A percentile compares a stretch with the other conserved stretches of the same genome.
Evolutionary conservation across 208 protist species (phyloP).

Genomic region (Leishmania tarentolae): DNA sequence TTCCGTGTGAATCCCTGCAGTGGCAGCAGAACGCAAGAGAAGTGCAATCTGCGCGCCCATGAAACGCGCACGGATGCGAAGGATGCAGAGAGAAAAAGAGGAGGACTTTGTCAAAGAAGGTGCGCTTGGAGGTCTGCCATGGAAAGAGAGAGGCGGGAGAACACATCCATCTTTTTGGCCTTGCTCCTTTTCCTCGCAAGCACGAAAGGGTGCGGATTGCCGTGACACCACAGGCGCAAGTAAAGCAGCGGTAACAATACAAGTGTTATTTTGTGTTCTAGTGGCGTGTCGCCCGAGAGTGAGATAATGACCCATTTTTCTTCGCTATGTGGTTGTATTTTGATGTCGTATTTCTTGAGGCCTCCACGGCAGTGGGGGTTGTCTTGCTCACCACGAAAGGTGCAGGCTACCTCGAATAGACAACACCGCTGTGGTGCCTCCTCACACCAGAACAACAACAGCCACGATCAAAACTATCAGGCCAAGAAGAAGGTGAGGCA

Average conservation of each 20-base stretch:
- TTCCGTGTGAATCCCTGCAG: background rate
- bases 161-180: background rate
- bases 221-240: background rate
- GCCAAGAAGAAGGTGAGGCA: background rate
- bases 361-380: background rate
- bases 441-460: slow-evolving; percentile 3
- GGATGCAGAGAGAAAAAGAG: background rate
- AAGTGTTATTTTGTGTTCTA: too few species aligned
- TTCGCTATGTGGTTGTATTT: background rate
- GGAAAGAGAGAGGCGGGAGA: background rate
- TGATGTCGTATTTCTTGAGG: background rate
- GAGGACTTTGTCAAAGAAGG: background rate
- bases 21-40: background rate
- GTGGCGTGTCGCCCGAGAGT: background rate
- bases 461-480: background rate
- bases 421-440: background rate
- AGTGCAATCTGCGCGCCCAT: background rate
- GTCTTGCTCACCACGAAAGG: background rate
- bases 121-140: background rate
- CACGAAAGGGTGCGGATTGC: background rate
- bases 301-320: background rate
- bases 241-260: background rate
- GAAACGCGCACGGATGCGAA: background rate
- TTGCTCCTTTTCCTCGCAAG: background rate
- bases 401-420: background rate